Evolutionary conservation across 2,329 filamentous ascomycete genomes (phyloP).

Genomic region (Rachicladosporium sp.): DNA sequence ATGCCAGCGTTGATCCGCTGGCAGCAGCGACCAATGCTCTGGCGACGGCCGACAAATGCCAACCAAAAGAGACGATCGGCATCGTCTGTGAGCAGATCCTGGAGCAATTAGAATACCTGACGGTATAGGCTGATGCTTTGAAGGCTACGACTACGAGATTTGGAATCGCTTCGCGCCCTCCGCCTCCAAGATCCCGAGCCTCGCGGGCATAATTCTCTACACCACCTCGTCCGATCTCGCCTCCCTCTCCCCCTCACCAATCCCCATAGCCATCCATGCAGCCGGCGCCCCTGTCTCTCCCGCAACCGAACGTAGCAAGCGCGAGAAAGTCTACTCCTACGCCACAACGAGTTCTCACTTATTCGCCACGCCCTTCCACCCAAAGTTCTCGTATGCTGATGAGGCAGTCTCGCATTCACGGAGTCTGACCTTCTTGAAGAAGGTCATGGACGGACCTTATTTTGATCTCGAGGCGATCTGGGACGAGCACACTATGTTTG

Average conservation of each 20-base stretch:
- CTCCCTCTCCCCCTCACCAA: no score
- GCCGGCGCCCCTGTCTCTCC: no score
- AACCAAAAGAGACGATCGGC: conserved; percentile 28
- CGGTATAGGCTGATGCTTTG: conserved; percentile 5
- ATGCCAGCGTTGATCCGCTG: neutral
- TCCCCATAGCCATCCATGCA: no score
- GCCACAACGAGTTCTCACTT: no score
- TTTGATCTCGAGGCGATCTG: conserved; percentile 68
- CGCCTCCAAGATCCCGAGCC: conserved; percentile 8
- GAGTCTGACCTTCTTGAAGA: conserved; percentile 53
- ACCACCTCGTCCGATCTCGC: conserved; percentile 4
- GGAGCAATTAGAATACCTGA: neutral
- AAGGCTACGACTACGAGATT: conserved; percentile 1
- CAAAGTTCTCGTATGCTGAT: conserved; percentile 25
- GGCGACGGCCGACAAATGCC: conserved; percentile 18
- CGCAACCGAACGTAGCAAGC: no score
- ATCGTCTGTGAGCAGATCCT: conserved; percentile 20
- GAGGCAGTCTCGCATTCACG: conserved; percentile 56
- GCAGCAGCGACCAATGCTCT: conserved; percentile 14
- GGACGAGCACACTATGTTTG: conserved; percentile 63
- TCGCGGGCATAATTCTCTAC: conserved; percentile 25
- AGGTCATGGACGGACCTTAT: conserved; percentile 47
- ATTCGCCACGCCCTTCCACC: no score
- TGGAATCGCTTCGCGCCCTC: neutral
- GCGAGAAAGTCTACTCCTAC: no score